Conservation (phyloP, 495 filamentous ascomycete genomes). For the Talaromyces adpressus region DNA sequence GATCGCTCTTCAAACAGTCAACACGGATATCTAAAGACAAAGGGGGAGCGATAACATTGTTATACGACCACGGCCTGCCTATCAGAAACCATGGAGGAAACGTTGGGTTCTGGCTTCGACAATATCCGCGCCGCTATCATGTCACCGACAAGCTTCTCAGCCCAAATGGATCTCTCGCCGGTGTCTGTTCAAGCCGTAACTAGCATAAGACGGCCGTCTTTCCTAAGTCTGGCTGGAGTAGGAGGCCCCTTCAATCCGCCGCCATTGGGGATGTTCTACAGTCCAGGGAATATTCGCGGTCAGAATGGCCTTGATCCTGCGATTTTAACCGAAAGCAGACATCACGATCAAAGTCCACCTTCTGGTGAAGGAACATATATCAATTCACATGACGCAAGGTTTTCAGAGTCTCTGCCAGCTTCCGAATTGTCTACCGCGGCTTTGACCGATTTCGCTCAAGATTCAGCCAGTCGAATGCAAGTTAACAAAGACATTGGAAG, state of each 20-base stretch:
- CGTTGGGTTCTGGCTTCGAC: conserved; percentile 9
- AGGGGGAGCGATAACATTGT: background rate
- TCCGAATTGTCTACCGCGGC: background rate
- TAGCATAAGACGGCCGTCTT: background rate
- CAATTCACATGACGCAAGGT: background rate
- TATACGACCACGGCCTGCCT: background rate
- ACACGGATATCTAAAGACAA: background rate
- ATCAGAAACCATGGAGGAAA: conserved; percentile 3
- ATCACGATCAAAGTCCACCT: background rate
- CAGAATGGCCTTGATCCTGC: background rate
- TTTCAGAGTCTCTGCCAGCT: background rate
- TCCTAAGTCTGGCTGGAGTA: background rate
- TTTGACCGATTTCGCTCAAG: background rate
- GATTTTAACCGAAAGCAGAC: background rate
- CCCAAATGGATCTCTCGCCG: background rate
- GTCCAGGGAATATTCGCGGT: background rate
- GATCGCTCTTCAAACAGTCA: background rate
- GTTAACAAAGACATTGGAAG: background rate
- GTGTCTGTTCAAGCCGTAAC: background rate
- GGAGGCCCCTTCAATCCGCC: background rate
- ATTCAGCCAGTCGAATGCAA: background rate
- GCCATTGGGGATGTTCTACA: background rate
- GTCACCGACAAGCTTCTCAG: background rate
- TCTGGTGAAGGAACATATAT: background rate
- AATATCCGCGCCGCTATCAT: conserved; percentile 4